A percentile compares a stretch with the other conserved stretches of the same genome.
Conservation (phyloP, 805 yeast species). For the Yarrowia sp. region DNA sequence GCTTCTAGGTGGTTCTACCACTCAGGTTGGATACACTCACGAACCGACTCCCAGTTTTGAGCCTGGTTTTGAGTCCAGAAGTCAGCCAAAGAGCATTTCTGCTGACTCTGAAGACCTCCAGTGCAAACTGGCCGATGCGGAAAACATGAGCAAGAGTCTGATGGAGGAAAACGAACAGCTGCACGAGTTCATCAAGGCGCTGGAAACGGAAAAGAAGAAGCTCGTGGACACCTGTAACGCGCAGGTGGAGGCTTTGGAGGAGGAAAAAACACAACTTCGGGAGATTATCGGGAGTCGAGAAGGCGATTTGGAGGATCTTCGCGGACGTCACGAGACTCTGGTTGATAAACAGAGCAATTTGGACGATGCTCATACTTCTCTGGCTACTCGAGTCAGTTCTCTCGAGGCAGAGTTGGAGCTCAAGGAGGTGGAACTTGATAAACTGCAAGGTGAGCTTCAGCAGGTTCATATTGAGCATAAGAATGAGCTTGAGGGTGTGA, state of each 20-base stretch:
- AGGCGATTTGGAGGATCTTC: not conserved
- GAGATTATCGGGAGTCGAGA: slow-evolving; percentile 5
- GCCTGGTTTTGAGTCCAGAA: not conserved
- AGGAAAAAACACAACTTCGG: slow-evolving; percentile 1
- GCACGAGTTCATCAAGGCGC: slow-evolving; percentile 33
- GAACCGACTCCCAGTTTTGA: slow-evolving; percentile 1
- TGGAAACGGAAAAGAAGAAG: slow-evolving; percentile 18
- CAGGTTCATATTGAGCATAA: not conserved
- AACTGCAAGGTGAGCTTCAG: not conserved
- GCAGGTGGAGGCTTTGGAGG: slow-evolving; percentile 13
- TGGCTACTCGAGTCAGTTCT: slow-evolving; percentile 1
- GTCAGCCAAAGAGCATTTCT: not conserved
- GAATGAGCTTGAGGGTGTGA: not conserved
- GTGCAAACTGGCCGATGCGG: slow-evolving; percentile 33
- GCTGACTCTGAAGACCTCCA: slow-evolving; percentile 30
- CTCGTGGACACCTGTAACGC: not conserved
- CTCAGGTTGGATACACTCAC: slow-evolving; percentile 3
- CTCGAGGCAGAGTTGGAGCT: slow-evolving; percentile 19
- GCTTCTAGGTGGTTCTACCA: not conserved
- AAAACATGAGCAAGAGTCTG: slow-evolving; percentile 31
- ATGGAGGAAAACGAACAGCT: slow-evolving; percentile 35
- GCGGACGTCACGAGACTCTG: slow-evolving; percentile 8
- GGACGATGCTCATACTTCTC: slow-evolving; percentile 2
- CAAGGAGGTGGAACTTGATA: slow-evolving; percentile 14
- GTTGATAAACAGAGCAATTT: not conserved